Base-by-base conservation (phyloP, 371 early-diverging fungal species). In the Apophysomyces ossiformis region DNA sequence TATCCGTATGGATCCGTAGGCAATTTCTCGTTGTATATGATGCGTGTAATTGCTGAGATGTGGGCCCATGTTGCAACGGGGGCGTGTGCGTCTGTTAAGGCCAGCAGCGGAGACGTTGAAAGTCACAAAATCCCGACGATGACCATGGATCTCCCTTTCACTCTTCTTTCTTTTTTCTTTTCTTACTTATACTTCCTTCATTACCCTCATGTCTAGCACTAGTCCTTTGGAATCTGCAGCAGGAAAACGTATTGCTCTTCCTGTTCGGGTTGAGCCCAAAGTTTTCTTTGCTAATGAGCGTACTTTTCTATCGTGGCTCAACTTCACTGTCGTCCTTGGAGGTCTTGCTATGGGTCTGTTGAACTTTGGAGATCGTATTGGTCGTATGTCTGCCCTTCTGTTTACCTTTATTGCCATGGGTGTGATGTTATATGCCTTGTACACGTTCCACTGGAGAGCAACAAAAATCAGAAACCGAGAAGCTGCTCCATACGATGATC, bases 221-320 rank as follows among this genome's bases (percentile, higher is more conserved):
- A 57, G 60, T 47, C 63, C 59, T 4, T 63, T 68, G 11, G 74
- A 69, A 61, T 66, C 69, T 1, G 65, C 70, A 5, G 69, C 64
- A 3, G 62, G 62, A 60, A 87, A 85, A 67, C 82, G 88, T 37
- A 93, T 95, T 56, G 90, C 89, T 0, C 75, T 92, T 9, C 94
- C 94, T 0, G 90, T 93, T 38, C 89, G 97, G 4, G 89, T 97
- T 5, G 99, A 98, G 69, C 99, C 99, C 63, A 98, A 98, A 79
- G 96, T 96, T 15, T 97, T 95, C 75, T 98, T 98, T 78, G 98
- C 98, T 64, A 98, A 98, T 76, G 98, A 98, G 78, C 87, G 99
- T 57, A 98, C 99, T 5, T 97, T 97, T 73, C 80, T 98, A 60
- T 91, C 94, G 37, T 90, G 89, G 89, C 84, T 90, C 60, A 88